Base-by-base conservation (phyloP, 192 early-diverging fungal species). In the Linnemannia hyalina region DNA sequence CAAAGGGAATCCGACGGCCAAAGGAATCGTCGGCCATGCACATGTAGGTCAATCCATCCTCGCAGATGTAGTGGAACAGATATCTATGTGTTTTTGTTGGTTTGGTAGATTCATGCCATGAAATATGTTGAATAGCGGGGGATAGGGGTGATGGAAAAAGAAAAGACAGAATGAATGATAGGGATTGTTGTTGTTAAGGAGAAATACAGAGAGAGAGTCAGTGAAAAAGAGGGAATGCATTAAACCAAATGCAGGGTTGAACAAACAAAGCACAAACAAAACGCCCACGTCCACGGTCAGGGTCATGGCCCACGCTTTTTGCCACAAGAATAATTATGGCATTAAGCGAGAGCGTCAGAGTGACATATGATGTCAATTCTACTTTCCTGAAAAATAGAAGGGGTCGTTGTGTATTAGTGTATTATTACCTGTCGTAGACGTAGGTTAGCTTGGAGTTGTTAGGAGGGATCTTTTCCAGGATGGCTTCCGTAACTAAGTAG, bases 361-460 rank as follows among this genome's bases (percentile, higher is more conserved):
- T 65, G 35, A 60, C 20, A 35, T 65, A 40, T 73, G 55, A 80
- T 70, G 70, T 60, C 70, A 79, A 32, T 57, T 63, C 23, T 57
- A 44, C 23, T 65, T 38, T 20, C 52, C 32, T 36, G 55, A 18
- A 76, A 29, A 36, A 13, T 5, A 9, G 11, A 26, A 52, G 49
- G 10, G 35, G 60, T 65, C 47, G 4, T 65, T 7, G 29, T 40
- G 29, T 88, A 20, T 20, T 23, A 35, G 35, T 35, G 26, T 54
- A 22, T 77, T 70, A 47, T 76, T 90, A 94, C 93, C 93, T 79
- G 89, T 98, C 97, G 85, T 97, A 97, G n/a, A 97, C 95, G 80
- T 97, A 98, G 9, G 97, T 97, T 60, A 98, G 90, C 88, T 97
- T 97, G 38, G 95, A 95, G 88, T 98, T 95, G 84, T 95, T 96